Base-by-base conservation (phyloP, 1,284 basidiomycete genomes). In the Trametes hirsuta region DNA sequence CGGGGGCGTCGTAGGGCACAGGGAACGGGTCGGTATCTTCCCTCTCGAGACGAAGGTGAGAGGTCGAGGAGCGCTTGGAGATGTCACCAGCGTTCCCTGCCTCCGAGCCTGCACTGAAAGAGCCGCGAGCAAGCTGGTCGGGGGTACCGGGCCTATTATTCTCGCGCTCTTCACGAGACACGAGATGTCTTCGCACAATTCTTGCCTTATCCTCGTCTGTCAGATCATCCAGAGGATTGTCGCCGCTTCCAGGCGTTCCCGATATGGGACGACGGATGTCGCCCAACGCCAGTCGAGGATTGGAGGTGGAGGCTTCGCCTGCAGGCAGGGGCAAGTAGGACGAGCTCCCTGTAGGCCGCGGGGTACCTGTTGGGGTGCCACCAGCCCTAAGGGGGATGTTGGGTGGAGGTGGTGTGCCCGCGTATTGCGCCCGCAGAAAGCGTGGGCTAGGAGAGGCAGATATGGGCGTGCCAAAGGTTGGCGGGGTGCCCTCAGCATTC, bases 201-300 rank as follows among this genome's bases (percentile, higher is more conserved):
- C 84, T 84, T 1, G 89, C 89, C 77, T 95, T 97, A 70, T 95
- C 92, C 66, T 92, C 91, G 44, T 91, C 89, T 0, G 86, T 79
- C 40, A 90, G 75, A 22, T 81, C 84, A 25, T 90, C 86, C 25
- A 88, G 69, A 6, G 67, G 36, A 37, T 71, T 68, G 41, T 63
- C 59, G 61, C 74, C 53, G 72, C 73, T 68, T 64, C 74, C 59
- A 62, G 72, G 64, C 61, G 66, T 71, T 15, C 56, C 70, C n/a
- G 74, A 63, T 60, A 47, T 53, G 34, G 76, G 75, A 14, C 72
- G 73, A 30, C 69, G 72, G 54, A 76, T 71, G 40, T 70, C 70
- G 56, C 74, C 68, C 39, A 74, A 54, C 15, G 76, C 69, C 11
- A 68, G 59, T 47, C 73, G 53, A 9, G 68, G 66, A 11, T 61